Base-by-base conservation (phyloP, 352 stramenopile genomes). In the Blastocystis sp. region DNA sequence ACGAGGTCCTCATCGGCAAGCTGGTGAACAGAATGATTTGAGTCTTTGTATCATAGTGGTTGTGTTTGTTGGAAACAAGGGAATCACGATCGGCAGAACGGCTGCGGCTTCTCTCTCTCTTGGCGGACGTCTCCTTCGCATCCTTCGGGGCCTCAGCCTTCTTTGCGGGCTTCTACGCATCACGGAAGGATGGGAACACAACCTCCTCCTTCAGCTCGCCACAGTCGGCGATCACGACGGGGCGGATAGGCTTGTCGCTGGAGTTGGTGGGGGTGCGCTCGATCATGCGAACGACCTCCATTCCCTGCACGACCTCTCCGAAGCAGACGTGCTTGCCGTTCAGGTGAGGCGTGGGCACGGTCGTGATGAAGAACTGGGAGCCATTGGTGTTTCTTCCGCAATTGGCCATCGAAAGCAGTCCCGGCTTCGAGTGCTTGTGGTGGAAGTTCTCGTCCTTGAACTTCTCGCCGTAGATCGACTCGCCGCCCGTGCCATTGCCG, bases 321-420 rank as follows among this genome's bases (percentile, higher is more conserved):
- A 99, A 99, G n/a, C 99, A 96, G 21, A 99, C 96, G 91, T 99
- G 97, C 91, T 99, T 99, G 42, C 94, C 94, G 91, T 99, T 95
- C 45, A 99, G 91, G 89, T 98, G 96, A 3, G 95, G 94, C 11
- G 95, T 98, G 48, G 78, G 64, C 9, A 76, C 90, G 61, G 95
- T 97, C 68, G 96, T 99, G 89, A 99, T 98, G 92, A 99, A 99
- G 90, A 99, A 99, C 91, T 99, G 97, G 24, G 93, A 97, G 14
- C 96, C 96, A 82, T 99, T 99, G 4, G 97, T 98, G 89, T 97
- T 93, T 24, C 92, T 93, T 0, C 97, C 96, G 89, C 79, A 92
- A 89, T 98, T 99, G 43, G 96, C 96, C 96, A 99, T 99, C 48
- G 95, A 97, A 87, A 98, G 92, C 52, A 98, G 93, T 7, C 95